Conservation (phyloP, 2,329 filamentous ascomycete species). For the Colletotrichum sojae region DNA sequence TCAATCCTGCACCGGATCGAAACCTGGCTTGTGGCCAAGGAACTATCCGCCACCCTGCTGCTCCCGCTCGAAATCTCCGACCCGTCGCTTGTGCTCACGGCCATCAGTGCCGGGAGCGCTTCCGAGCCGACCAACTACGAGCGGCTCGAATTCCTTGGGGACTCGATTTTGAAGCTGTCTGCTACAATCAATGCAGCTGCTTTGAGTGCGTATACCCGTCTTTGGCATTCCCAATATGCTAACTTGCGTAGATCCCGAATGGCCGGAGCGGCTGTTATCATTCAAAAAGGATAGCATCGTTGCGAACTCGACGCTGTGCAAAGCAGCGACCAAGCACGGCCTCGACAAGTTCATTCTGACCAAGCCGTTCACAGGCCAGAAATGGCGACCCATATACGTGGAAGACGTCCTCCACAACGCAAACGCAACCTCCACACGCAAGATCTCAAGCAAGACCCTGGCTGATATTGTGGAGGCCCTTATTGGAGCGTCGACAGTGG, state of each 20-base stretch:
- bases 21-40: conserved; percentile 72
- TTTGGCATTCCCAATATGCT: conserved; percentile 21
- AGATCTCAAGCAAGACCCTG: conserved; percentile 81
- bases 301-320: conserved; percentile 80
- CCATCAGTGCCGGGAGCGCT: conserved; percentile 78
- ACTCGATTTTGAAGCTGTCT: conserved; percentile 84
- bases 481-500: conserved; percentile 80
- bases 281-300: conserved; percentile 78
- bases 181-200: conserved; percentile 75
- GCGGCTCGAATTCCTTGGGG: conserved; percentile 88
- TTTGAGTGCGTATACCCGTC: conserved; percentile 56
- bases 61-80: conserved; percentile 64
- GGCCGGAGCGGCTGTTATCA: conserved; percentile 84
- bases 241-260: conserved; percentile 68
- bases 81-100: conserved; percentile 69
- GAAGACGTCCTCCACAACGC: conserved; percentile 50
- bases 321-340: conserved; percentile 72
- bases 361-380: conserved; percentile 74
- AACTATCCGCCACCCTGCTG: conserved; percentile 71
- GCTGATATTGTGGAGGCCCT: conserved; percentile 91
- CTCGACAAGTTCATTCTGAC: conserved; percentile 82
- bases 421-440: conserved; percentile 37
- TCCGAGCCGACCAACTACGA: conserved; percentile 79
- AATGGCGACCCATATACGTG: conserved; percentile 79
- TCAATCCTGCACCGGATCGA: conserved; percentile 81